Evolutionary conservation across 306 rosid genomes (phyloP).

Genomic region (Cicer chorassanicum): DNA sequence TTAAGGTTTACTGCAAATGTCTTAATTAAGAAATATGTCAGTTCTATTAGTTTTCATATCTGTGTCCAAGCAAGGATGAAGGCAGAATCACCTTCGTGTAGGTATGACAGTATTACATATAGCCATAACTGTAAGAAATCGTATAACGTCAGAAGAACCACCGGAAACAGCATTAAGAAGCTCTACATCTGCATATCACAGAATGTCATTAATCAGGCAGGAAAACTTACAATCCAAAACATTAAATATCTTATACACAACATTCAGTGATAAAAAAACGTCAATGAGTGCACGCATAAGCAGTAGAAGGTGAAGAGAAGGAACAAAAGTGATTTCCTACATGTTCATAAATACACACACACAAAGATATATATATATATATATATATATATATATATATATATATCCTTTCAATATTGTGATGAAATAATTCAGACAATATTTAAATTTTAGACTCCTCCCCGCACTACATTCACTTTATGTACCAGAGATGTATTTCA

Average conservation of each 20-base stretch:
- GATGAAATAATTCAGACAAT: conserved; percentile 23
- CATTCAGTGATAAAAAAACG: conserved; percentile 10
- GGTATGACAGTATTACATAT: conserved; percentile 96
- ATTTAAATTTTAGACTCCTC: conserved; percentile 24
- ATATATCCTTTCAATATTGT: conserved; percentile 7
- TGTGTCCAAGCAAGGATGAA: conserved; percentile 38
- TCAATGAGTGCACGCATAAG: conserved; percentile 22
- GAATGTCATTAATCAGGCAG: conserved; percentile 47
- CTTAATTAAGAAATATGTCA: conserved; percentile 12
- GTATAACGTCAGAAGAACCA: conserved; percentile 75
- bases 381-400: background rate
- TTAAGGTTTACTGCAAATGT: conserved; percentile 23
- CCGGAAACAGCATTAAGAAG: conserved; percentile 71
- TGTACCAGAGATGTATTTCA: conserved; percentile 4
- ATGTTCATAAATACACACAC: background rate
- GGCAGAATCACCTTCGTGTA: conserved; percentile 66
- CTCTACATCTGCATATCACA: conserved; percentile 71
- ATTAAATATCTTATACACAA: conserved; percentile 29
- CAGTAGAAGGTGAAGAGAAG: conserved; percentile 19
- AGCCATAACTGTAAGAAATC: conserved; percentile 89
- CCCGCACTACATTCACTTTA: background rate
- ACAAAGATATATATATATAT: background rate
- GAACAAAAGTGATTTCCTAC: conserved; percentile 26
- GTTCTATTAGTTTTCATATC: conserved; percentile 15
- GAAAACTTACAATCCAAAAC: conserved; percentile 20